Conservation (phyloP, 2,329 filamentous ascomycete genomes). For the Colletotrichum coccodes region DNA sequence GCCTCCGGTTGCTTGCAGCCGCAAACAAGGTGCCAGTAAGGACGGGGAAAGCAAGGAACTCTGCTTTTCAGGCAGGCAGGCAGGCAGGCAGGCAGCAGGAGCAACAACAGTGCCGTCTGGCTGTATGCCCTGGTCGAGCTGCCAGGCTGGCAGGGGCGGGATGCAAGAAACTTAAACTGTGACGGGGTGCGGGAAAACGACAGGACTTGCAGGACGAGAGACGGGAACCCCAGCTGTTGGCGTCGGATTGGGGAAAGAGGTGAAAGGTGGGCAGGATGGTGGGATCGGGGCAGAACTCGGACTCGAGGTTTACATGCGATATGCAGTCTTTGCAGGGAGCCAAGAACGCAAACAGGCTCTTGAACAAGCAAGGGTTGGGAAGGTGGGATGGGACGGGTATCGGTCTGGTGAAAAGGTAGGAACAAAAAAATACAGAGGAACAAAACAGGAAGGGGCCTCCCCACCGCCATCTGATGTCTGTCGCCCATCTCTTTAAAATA, state of each 20-base stretch:
- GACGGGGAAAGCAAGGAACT: not conserved
- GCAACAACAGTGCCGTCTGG: not conserved
- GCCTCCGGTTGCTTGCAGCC: not conserved
- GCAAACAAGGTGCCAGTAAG: not conserved
- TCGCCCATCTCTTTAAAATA: not conserved
- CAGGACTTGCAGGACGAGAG: not conserved
- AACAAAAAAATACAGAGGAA: not conserved
- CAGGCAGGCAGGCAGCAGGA: not conserved
- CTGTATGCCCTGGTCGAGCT: not conserved
- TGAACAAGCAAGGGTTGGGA: not conserved
- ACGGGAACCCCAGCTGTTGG: not conserved
- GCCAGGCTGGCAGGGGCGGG: slow-evolving; percentile 6
- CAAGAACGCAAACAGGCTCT: not conserved
- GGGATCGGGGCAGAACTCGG: not conserved
- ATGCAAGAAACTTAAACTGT: slow-evolving; percentile 10
- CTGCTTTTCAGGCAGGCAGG: not conserved
- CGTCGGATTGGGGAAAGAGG: not conserved
- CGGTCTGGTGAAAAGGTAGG: not conserved
- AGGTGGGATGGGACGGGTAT: not conserved
- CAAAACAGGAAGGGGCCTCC: too few relatives aligned
- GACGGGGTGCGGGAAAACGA: slow-evolving; percentile 11
- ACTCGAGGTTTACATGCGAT: not conserved
- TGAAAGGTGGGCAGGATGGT: not conserved
- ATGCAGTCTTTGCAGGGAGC: not conserved
- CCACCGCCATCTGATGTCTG: not conserved